Base-by-base conservation (phyloP, 2,329 filamentous ascomycete species). In the Didymella glomerata region DNA sequence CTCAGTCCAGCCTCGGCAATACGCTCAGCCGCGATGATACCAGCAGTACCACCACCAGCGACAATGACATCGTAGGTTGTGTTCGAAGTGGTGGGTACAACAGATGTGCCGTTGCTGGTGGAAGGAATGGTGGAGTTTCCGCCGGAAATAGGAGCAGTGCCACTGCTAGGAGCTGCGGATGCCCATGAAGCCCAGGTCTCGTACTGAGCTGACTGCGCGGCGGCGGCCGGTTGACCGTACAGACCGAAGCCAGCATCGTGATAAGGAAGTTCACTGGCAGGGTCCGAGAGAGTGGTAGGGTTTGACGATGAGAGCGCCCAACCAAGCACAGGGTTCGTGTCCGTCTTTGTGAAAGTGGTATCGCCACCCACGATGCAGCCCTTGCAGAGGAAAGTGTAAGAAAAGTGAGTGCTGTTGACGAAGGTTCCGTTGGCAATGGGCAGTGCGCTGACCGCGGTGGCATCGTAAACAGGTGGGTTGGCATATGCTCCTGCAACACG, bases 311-410 rank as follows among this genome's bases (percentile, higher is more conserved):
- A 65, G 20, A 68, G 53, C 1, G 69, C 73, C 38, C 59, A 75
- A 14, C 73, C 72, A 22, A 75, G 44, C 13, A 57, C 62, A 25
- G 70, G 57, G 0, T 52, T 48, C 8, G 60, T 60, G 25, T 71
- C 69, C 9, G 61, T 62, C 0, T 64, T 44, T 10, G 57, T 56
- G 48, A 76, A 76, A 2, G 73, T 75, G 1, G 70, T 75, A 11
- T 57, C 60, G 42, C 74, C 72, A 27, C 60, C 57, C 16, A 62
- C 67, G 22, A 78, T 73, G 52, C 75, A 77, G 16, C 68, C 71
- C 11, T 60, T 65, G 66, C 84, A 86, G 36, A 85, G 77, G 71
- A 85, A 86, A 0, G 84, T 86, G 62, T 82, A 84, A 2, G 81
- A 81, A 68, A 80, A 81, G 62, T 85, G 81, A 1, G 83, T 85